Conservation (phyloP, 345 rosid genomes). For the Citrus mangshanensis region DNA sequence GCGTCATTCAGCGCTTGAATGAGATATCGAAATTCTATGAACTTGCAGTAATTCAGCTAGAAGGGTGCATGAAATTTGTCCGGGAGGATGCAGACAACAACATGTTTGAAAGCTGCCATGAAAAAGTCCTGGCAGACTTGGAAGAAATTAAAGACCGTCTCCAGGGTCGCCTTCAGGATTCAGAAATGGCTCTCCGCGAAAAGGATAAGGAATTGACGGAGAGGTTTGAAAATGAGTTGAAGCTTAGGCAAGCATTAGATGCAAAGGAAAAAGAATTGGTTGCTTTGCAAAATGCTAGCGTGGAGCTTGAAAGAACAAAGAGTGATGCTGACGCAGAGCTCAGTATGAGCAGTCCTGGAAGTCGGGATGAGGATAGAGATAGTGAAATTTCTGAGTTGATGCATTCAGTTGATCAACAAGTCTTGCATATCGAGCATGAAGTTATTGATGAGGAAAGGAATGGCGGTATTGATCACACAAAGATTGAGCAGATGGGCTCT, state of each 20-base stretch:
- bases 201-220: constrained; percentile 65
- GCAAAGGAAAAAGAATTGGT: constrained; percentile 50
- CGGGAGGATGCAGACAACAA: constrained; percentile 54
- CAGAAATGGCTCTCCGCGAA: constrained; percentile 56
- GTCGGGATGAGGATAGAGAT: constrained; percentile 36
- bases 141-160: constrained; percentile 70
- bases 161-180: constrained; percentile 53
- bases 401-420: constrained; percentile 65
- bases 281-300: constrained; percentile 41
- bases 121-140: constrained; percentile 58
- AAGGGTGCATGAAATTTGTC: constrained; percentile 71
- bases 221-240: constrained; percentile 48
- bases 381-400: constrained; percentile 57
- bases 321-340: constrained; percentile 28
- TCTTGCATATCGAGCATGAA: constrained; percentile 52
- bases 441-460: constrained; percentile 24
- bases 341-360: constrained; percentile 10
- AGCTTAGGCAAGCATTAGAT: constrained; percentile 54
- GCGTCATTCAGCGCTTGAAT: constrained; percentile 58
- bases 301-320: constrained; percentile 32
- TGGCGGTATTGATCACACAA: constrained; percentile 29
- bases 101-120: constrained; percentile 50
- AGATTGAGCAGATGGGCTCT: constrained; percentile 53
- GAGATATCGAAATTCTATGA: constrained; percentile 80
- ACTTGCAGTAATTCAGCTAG: constrained; percentile 71